Evolutionary conservation across 768 basidiomycete genomes (phyloP).

Genomic region (Amanita pallidorosea): DNA sequence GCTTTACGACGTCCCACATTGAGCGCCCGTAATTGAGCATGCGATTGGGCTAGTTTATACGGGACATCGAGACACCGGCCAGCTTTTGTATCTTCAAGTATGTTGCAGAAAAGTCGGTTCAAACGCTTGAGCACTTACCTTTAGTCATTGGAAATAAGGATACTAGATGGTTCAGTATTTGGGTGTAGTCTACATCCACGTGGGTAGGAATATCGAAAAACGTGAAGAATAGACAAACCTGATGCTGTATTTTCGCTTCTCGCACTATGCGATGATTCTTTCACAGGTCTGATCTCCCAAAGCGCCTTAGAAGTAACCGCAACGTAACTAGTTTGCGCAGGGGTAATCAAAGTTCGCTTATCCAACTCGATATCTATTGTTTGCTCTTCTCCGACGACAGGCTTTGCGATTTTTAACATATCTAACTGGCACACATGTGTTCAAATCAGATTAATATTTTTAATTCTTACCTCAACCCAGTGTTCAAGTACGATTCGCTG

Average conservation of each 20-base stretch:
- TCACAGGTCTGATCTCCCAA: constrained; percentile 21
- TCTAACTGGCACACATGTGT: constrained; percentile 26
- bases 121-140: neutral
- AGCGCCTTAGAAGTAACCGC: constrained; percentile 22
- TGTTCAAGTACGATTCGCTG: constrained; percentile 36
- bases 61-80: constrained; percentile 16
- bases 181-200: neutral
- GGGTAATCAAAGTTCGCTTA: constrained; percentile 29
- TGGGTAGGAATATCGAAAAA: neutral
- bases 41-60: constrained; percentile 27
- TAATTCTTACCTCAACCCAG: constrained; percentile 38
- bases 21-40: constrained; percentile 23
- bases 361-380: constrained; percentile 44
- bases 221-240: neutral
- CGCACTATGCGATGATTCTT: neutral
- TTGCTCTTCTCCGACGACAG: constrained; percentile 36
- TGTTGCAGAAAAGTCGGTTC: neutral
- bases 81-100: constrained; percentile 2
- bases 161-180: constrained; percentile 14
- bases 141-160: constrained; percentile 31
- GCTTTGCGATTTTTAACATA: constrained; percentile 19
- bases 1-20: constrained; percentile 37
- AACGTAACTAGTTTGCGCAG: constrained; percentile 19
- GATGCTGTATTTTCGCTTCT: neutral
- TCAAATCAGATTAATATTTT: neutral